Base-by-base conservation (phyloP, 495 filamentous ascomycete genomes). In the Penicillium bovifimosum region DNA sequence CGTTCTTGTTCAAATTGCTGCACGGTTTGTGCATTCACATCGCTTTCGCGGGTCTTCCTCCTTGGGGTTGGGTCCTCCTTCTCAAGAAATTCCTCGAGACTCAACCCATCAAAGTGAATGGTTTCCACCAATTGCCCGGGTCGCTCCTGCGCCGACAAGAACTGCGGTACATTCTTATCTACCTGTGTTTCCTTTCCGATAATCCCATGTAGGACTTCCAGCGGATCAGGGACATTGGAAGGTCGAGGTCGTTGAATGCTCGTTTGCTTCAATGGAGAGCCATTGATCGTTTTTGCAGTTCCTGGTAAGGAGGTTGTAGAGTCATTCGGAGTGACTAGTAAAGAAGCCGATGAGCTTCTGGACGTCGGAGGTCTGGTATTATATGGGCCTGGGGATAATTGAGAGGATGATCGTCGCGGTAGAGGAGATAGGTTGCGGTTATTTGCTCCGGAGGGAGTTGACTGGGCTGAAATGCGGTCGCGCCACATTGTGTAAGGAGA, bases 1-100 rank as follows among this genome's bases (percentile, higher is more conserved):
- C 88, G 87, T 46, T 96, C 90, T 62, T 80, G 77, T 63, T 96
- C 88, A 67, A 88, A 95, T 68, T 96, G 89, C 72, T 88, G 82
- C 45, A 86, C 68, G 41, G 86, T 83, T 64, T 88, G 86, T 31
- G 77, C 74, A 52, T 74, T 84, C 71, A 85, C 74, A 63, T 75
- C 65, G 64, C 67, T 80, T 61, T 62, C 65, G 51, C 41, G 59
- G 51, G 54, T 69, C 55, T 56, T 69, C 58, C 53, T 58, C 29
- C 55, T 66, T 56, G 54, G 54, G n/a, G 44, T 18, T 33, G 43
- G 41, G 9, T 72, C 72, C 40, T 75, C 64, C 18, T 72, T 66
- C 45, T 67, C 62, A 26, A 80, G 80, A 56, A 95, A 87, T 50
- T 89, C 87, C 43, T 84, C 77, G 39, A 98, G 68, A 62, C 85